Conservation (phyloP, 2,329 filamentous ascomycete species). For the Aspergillus puulaauensis region DNA sequence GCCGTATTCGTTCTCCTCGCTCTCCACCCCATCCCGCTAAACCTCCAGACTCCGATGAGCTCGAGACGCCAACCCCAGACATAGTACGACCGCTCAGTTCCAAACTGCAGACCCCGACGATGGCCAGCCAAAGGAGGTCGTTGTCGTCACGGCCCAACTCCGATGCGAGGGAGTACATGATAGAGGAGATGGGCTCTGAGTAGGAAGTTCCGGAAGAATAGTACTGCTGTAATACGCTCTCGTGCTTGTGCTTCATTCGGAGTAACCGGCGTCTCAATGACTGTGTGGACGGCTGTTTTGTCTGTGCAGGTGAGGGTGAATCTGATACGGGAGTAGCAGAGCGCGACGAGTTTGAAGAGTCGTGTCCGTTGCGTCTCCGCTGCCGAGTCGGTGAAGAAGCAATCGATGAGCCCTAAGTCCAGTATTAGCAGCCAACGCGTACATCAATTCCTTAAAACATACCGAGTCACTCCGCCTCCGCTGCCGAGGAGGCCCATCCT, state of each 20-base stretch:
- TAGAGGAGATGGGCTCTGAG: conserved; percentile 89
- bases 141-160: conserved; percentile 96
- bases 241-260: conserved; percentile 73
- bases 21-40: conserved; percentile 75
- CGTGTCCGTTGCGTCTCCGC: conserved; percentile 33
- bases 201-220: conserved; percentile 87
- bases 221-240: conserved; percentile 73
- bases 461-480: conserved; percentile 86
- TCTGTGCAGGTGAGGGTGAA: conserved; percentile 39
- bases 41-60: conserved; percentile 54
- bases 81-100: conserved; percentile 87
- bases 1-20: conserved; percentile 78
- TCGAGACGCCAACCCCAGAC: conserved; percentile 68
- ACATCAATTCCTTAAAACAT: conserved; percentile 24
- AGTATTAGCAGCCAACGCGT: conserved; percentile 12
- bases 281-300: conserved; percentile 67
- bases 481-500: conserved; percentile 73
- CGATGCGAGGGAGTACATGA: conserved; percentile 91
- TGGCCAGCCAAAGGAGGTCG: conserved; percentile 89
- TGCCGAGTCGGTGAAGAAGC: conserved; percentile 42
- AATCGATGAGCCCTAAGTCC: conserved; percentile 39
- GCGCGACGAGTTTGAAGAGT: conserved; percentile 48
- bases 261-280: conserved; percentile 71
- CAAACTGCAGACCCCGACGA: conserved; percentile 91
- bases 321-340: conserved; percentile 45